Evolutionary conservation across 2,329 filamentous ascomycete species (phyloP).

Genomic region (Ilyonectria mors-panacis): DNA sequence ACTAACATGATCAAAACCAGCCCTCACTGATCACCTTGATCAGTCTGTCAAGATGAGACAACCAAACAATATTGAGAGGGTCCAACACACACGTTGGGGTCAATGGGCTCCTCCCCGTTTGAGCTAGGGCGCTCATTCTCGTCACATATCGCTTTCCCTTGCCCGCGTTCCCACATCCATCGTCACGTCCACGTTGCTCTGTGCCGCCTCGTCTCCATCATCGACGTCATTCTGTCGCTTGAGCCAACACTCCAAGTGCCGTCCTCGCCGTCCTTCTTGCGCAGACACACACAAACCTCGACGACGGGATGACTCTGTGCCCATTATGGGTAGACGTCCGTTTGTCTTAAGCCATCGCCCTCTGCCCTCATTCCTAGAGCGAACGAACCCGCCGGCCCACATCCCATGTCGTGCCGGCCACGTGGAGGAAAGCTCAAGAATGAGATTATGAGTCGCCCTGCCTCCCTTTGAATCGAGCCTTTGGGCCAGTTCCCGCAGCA

Average conservation of each 20-base stretch:
- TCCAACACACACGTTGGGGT: neutral
- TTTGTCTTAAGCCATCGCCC: constrained; percentile 19
- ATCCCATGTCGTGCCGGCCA: constrained; percentile 18
- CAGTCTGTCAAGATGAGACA: constrained; percentile 11
- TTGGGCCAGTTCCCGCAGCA: neutral
- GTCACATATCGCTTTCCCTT: constrained; percentile 16
- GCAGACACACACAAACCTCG: neutral
- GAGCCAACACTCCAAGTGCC: neutral
- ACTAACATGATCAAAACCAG: neutral
- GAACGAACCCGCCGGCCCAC: constrained; percentile 7
- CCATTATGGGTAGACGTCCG: constrained; percentile 9
- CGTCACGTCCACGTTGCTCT: constrained; percentile 11
- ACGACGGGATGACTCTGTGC: neutral
- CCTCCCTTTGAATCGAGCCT: neutral
- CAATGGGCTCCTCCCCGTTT: neutral
- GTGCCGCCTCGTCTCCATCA: neutral
- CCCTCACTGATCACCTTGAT: neutral
- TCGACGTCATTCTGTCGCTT: neutral
- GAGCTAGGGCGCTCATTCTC: neutral
- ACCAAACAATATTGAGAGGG: constrained; percentile 9
- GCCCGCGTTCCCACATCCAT: constrained; percentile 5
- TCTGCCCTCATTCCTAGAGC: constrained; percentile 15
- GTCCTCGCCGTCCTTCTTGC: neutral
- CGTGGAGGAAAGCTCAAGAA: constrained; percentile 4
- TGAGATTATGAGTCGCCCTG: neutral